Conservation (phyloP, 2,329 filamentous ascomycete genomes). For the Stagonosporopsis cucurbitacearum region DNA sequence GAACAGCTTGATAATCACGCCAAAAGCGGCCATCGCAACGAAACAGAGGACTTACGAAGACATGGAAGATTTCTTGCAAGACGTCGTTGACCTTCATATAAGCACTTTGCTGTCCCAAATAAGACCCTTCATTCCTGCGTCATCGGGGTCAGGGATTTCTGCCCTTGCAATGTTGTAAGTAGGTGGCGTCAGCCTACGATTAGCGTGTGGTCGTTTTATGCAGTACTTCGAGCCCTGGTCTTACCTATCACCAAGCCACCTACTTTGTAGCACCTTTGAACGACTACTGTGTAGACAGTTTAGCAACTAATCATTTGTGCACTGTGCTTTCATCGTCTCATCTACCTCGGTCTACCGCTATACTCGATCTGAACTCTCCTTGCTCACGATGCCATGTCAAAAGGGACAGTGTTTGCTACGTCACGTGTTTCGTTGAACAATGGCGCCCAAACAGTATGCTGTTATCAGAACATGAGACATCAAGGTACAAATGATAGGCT, state of each 20-base stretch:
- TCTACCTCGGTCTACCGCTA: neutral
- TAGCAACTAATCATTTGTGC: neutral
- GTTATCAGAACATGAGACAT: neutral
- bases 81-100: conserved; percentile 3
- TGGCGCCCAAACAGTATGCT: neutral
- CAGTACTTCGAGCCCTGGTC: conserved; percentile 2
- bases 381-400: neutral
- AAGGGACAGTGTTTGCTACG: neutral
- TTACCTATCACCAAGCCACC: neutral
- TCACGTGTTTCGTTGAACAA: neutral
- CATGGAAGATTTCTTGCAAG: neutral
- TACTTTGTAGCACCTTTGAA: neutral
- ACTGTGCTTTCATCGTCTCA: neutral
- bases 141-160: conserved; percentile 5
- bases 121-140: conserved; percentile 10
- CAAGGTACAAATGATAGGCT: neutral
- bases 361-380: neutral
- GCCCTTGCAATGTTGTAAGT: conserved; percentile 9
- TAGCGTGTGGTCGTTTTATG: neutral
- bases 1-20: neutral
- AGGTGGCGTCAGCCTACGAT: neutral
- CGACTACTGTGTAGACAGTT: neutral
- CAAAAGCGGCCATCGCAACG: neutral
- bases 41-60: neutral
- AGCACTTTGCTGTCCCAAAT: neutral